Conservation (phyloP, 1,284 basidiomycete species). For the Sporisorium reilianum region DNA sequence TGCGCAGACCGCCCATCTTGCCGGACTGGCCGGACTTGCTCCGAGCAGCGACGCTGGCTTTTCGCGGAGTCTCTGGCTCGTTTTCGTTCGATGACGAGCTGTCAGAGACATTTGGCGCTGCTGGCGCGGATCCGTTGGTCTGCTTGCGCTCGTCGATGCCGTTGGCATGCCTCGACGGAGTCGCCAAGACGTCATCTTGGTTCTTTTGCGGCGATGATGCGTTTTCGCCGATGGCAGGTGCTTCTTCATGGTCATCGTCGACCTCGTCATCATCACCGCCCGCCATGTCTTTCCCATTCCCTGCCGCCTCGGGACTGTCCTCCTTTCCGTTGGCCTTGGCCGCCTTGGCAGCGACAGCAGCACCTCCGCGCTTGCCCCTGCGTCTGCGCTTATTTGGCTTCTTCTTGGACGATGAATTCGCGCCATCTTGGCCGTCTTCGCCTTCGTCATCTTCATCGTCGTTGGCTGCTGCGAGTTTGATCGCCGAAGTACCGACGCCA, state of each 20-base stretch:
- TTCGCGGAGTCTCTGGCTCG: conserved; percentile 32
- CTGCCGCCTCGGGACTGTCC: conserved; percentile 40
- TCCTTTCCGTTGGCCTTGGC: conserved; percentile 75
- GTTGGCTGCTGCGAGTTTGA: conserved; percentile 5
- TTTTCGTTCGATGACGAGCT: conserved; percentile 31
- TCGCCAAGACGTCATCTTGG: conserved; percentile 1
- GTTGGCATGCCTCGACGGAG: conserved; percentile 17
- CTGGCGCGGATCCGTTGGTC: conserved; percentile 10
- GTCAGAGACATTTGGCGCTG: conserved; percentile 18
- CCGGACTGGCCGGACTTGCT: conserved; percentile 15
- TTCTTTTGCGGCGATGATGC: neutral
- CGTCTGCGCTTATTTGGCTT: conserved; percentile 57
- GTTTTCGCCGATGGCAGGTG: neutral
- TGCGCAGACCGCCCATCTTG: conserved; percentile 18
- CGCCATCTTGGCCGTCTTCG: conserved; percentile 31
- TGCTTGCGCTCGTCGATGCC: conserved; percentile 1
- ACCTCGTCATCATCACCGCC: conserved; percentile 55
- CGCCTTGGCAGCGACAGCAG: conserved; percentile 67
- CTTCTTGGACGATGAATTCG: conserved; percentile 32
- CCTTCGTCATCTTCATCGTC: conserved; percentile 36
- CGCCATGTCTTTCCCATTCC: conserved; percentile 70
- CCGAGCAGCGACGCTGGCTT: conserved; percentile 1
- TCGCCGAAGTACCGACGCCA: neutral
- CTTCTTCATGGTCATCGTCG: conserved; percentile 14
- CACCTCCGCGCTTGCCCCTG: conserved; percentile 62